Evolutionary conservation across 2,329 filamentous ascomycete genomes (phyloP).

Genomic region (Penicillium sp.): DNA sequence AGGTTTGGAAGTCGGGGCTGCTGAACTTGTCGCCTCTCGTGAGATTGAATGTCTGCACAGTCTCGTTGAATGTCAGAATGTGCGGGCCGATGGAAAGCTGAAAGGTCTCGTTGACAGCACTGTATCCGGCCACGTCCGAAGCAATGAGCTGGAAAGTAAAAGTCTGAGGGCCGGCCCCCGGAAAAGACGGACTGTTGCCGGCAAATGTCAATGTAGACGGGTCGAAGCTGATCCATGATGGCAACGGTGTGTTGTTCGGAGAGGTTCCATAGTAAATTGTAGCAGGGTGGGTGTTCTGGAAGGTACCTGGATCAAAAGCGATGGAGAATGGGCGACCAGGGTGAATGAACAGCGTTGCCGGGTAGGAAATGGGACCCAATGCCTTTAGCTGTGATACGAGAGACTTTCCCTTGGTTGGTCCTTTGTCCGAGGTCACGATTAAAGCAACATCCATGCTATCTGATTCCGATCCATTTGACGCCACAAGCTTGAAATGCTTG

Average conservation of each 20-base stretch:
- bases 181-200: conserved; percentile 63
- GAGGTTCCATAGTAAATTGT: conserved; percentile 72
- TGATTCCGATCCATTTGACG: conserved; percentile 62
- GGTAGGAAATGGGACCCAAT: conserved; percentile 36
- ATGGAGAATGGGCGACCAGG: conserved; percentile 57
- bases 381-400: conserved; percentile 36
- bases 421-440: conserved; percentile 56
- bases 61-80: conserved; percentile 60
- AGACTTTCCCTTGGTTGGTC: conserved; percentile 33
- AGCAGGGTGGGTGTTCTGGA: conserved; percentile 53
- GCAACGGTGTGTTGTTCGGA: conserved; percentile 72
- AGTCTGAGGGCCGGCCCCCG: conserved; percentile 63
- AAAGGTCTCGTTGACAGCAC: conserved; percentile 62
- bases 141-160: conserved; percentile 71
- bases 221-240: conserved; percentile 80
- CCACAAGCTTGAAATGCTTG: conserved; percentile 61
- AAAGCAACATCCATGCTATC: conserved; percentile 63
- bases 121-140: conserved; percentile 74
- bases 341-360: conserved; percentile 37
- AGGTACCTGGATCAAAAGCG: conserved; percentile 65
- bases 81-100: conserved; percentile 68
- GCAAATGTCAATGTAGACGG: conserved; percentile 59
- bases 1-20: conserved; percentile 50
- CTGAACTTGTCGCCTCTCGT: conserved; percentile 50
- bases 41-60: conserved; percentile 55